phyloP scores from a whole-genome alignment of 2,329 filamentous ascomycete genomes.

The Penicillium concentricum region DNA sequence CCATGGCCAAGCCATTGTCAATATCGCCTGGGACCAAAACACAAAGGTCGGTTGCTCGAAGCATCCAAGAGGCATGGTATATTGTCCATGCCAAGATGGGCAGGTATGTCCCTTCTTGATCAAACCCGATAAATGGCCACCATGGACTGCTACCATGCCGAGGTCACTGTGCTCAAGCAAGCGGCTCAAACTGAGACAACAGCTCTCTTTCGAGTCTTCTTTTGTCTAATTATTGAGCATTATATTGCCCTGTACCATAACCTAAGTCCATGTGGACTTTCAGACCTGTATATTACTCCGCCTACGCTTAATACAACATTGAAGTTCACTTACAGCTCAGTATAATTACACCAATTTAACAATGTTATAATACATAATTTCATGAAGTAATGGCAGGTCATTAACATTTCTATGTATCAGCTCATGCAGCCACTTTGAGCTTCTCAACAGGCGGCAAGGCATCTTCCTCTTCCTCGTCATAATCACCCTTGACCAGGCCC shows the following conservation, averaged over 20 bases:
- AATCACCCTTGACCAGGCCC: conserved; percentile 67
- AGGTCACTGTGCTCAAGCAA: neutral
- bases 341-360: conserved; percentile 1
- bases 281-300: conserved; percentile 2
- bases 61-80: neutral
- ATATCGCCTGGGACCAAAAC: neutral
- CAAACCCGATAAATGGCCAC: neutral
- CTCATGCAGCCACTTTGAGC: conserved; percentile 65
- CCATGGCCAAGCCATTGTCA: neutral
- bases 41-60: neutral
- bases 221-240: neutral
- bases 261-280: neutral
- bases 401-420: conserved; percentile 15
- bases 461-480: conserved; percentile 65
- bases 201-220: neutral
- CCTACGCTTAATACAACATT: neutral
- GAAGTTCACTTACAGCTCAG: neutral
- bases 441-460: conserved; percentile 62
- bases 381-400: conserved; percentile 9
- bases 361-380: conserved; percentile 10
- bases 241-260: neutral
- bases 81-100: neutral
- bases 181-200: neutral
- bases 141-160: neutral
- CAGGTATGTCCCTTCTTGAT: neutral